Base-by-base conservation (phyloP, 2,329 filamentous ascomycete genomes). In the Chalara sp. region DNA sequence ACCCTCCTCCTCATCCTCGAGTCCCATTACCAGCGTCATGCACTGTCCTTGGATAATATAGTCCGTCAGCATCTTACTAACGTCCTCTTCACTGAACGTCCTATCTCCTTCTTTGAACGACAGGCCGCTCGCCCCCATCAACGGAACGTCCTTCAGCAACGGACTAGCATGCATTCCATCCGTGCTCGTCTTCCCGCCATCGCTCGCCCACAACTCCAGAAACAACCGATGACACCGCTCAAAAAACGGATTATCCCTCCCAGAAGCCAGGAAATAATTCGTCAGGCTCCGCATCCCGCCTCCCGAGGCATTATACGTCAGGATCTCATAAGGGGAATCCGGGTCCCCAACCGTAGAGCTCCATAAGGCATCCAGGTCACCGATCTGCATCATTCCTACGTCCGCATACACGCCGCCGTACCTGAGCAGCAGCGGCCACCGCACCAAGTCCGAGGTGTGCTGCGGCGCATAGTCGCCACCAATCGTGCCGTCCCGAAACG, bases 361-460 rank as follows among this genome's bases (percentile, higher is more conserved):
- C 78, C 78, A 83, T 7, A 81, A 61, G 4, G 66, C 60, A 58
- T 82, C 72, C 2, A 82, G 56, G 62, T 81, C 76, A 6, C 78
- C 78, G 53, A 82, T 80, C 52, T 76, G 74, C 53, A 81, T 68
- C 54, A 79, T 61, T 0, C 79, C 78, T 0, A 78, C 78, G 56
- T 82, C 79, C 0, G 76, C 72, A 57, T 81, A 83, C 1, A 81
- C 70, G 31, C 79, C 79, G 44, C 79, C 79, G 55, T 81, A 78
- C 49, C 65, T 70, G 8, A 80, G 67, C n/a, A 83, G 63, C 10
- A 81, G 65, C 3, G 79, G 79, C 57, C 69, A 80, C 1, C 79
- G 73, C 4, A 82, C 75, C 1, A 83, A 72, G 53, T 83, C 80
- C 0, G 77, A 80, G 0, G 70, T 75, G 58, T 81, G 78, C 57